Evolutionary conservation across 208 protist species (phyloP).

Genomic region (Balamuthia mandrillaris): DNA sequence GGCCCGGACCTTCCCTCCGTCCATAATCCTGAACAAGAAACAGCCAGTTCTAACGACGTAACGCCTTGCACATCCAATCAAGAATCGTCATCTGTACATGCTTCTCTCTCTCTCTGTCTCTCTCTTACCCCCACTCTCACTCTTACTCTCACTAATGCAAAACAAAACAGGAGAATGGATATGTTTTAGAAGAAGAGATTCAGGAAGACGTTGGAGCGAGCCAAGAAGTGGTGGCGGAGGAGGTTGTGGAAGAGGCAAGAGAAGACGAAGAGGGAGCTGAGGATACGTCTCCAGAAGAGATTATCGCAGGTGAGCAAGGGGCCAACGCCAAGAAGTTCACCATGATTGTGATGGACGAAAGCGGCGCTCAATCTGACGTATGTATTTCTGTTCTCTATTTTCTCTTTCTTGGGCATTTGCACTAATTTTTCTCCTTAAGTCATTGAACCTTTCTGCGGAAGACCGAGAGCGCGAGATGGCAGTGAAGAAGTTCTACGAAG

Average conservation of each 20-base stretch:
- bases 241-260: neutral
- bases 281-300: neutral
- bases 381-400: neutral
- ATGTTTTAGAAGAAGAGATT: neutral
- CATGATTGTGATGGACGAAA: constrained; percentile 19
- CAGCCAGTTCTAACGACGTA: too few species aligned
- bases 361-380: constrained; percentile 1
- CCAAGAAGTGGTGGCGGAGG: neutral
- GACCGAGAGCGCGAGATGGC: constrained; percentile 1
- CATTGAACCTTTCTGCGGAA: neutral
- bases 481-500: constrained; percentile 24
- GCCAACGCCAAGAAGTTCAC: neutral
- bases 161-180: neutral
- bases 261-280: neutral
- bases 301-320: neutral
- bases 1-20: too few species aligned
- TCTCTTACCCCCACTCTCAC: neutral
- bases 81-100: too few species aligned
- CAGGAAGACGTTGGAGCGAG: neutral
- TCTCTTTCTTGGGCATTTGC: neutral
- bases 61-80: too few species aligned
- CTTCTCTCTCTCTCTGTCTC: neutral
- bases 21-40: too few species aligned
- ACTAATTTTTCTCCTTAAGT: neutral
- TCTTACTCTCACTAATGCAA: neutral